Evolutionary conservation across 148 eudicot genomes (phyloP), one percentile per base, ranked within the genome.

Genomic region (Pharnaceum exiguum): DNA sequence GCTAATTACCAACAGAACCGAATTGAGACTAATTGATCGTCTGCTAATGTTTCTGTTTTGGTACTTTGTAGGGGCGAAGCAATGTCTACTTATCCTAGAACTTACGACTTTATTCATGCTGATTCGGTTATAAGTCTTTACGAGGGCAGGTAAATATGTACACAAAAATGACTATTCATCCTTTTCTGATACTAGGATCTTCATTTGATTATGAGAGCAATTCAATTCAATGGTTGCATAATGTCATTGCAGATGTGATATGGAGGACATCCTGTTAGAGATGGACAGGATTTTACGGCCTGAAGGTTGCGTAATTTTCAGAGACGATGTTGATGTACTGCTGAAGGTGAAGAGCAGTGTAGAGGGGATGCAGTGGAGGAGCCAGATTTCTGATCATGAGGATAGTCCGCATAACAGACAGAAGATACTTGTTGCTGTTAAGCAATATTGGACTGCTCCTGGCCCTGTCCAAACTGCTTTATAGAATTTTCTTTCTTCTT

Each of bases 71-170:
- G 97, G 97, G 87, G 98, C 29, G 98, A 91, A 55, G 98, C 98
- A 22, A 79, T 91, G 94, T 91, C 98, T 18, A 91, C 98, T 11
- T 87, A 91, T 55, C 98, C 98, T 28, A 80, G 94, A 62, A 91
- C 96, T 0, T 87, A 87, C 7, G 94, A 91, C 57, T 76, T 87
- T 64, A 79, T 91, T 53, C 94, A 91, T 31, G 95, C 90, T 0
- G 85, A 87, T 63, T 72, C 83, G 3, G 49, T 91, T 3, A 87
- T 91, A 54, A 85, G 65, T 61, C 84, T 91, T 32, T 91, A 91
- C 60, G 60, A 68, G 51, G 84, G 70, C 78, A 83, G 82, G 98
- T 87, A 82, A 55, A 5, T 35, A 35, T 35, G 38, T 35, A 6
- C 38, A 21, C 16, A 19, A 10, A 18, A 31, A 5, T 7, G 13